phyloP scores from a whole-genome alignment of 805 yeast species.

The Candida nanaspora region DNA sequence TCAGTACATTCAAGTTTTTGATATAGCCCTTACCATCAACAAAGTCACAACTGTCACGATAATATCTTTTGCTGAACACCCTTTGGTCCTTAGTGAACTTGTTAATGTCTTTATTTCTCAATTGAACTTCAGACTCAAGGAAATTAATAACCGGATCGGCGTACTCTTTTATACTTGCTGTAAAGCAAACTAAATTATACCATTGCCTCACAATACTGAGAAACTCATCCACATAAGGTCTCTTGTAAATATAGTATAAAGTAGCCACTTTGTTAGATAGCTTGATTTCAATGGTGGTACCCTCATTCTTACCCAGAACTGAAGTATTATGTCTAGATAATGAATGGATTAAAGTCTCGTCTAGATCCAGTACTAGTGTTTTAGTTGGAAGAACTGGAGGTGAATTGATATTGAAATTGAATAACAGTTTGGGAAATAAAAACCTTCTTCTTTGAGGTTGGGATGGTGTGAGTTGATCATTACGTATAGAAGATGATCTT shows the following conservation, averaged over 20 bases:
- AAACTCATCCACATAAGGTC: constrained; percentile 88
- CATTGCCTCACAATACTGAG: constrained; percentile 71
- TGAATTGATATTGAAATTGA: constrained; percentile 23
- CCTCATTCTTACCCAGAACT: constrained; percentile 34
- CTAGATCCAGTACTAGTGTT: constrained; percentile 80
- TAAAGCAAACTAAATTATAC: constrained; percentile 86
- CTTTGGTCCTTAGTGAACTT: constrained; percentile 15
- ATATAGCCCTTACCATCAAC: constrained; percentile 81
- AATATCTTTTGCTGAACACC: constrained; percentile 53
- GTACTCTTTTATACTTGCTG: constrained; percentile 90
- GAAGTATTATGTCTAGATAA: constrained; percentile 54
- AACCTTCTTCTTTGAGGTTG: constrained; percentile 19
- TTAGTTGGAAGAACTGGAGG: constrained; percentile 35
- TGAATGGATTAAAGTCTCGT: constrained; percentile 92
- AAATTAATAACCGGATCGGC: constrained; percentile 97
- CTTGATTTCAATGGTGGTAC: constrained; percentile 78
- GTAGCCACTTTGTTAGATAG: constrained; percentile 63
- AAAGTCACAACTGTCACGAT: constrained; percentile 73
- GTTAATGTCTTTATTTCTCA: constrained; percentile 17
- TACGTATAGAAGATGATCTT: not conserved
- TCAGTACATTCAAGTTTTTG: constrained; percentile 48
- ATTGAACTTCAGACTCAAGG: constrained; percentile 57
- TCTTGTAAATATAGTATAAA: constrained; percentile 80
- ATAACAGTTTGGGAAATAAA: constrained; percentile 26
- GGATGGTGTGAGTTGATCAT: not conserved